Evolutionary conservation across 768 basidiomycete species (phyloP).

Genomic region (Flagelloscypha sp.): DNA sequence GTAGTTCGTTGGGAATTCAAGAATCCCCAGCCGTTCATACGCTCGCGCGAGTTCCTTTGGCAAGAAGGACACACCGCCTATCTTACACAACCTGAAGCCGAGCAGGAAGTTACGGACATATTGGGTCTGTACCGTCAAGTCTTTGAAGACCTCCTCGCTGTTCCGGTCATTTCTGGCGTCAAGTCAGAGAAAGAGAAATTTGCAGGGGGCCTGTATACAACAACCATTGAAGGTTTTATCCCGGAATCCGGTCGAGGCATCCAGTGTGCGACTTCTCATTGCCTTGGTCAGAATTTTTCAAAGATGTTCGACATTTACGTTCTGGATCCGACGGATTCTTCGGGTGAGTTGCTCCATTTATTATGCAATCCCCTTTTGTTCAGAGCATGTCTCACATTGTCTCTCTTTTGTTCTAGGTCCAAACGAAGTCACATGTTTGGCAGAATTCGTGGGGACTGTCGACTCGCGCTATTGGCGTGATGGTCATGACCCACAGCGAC

Average conservation of each 20-base stretch:
- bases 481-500: constrained; percentile 99
- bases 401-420: too few species aligned
- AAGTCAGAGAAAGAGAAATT: constrained; percentile 99
- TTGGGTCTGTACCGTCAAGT: constrained; percentile 93
- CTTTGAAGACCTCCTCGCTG: constrained; percentile 94
- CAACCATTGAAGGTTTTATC: constrained; percentile 96
- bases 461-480: constrained; percentile 93
- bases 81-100: constrained; percentile 84
- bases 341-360: too few species aligned
- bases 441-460: constrained; percentile 99
- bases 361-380: too few species aligned
- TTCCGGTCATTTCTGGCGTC: constrained; percentile 93
- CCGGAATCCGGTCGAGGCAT: constrained; percentile 96
- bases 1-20: constrained; percentile 99
- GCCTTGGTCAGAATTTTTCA: constrained; percentile 97
- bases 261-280: constrained; percentile 96
- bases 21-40: constrained; percentile 98
- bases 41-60: constrained; percentile 99
- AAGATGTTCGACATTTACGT: constrained; percentile 98
- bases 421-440: constrained; percentile 80
- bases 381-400: too few species aligned
- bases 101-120: constrained; percentile 84
- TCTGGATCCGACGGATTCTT: constrained; percentile 80
- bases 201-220: constrained; percentile 95
- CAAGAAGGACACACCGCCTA: constrained; percentile 98